Evolutionary conservation across 2,329 filamentous ascomycete genomes (phyloP).

Genomic region (Claviceps sp.): DNA sequence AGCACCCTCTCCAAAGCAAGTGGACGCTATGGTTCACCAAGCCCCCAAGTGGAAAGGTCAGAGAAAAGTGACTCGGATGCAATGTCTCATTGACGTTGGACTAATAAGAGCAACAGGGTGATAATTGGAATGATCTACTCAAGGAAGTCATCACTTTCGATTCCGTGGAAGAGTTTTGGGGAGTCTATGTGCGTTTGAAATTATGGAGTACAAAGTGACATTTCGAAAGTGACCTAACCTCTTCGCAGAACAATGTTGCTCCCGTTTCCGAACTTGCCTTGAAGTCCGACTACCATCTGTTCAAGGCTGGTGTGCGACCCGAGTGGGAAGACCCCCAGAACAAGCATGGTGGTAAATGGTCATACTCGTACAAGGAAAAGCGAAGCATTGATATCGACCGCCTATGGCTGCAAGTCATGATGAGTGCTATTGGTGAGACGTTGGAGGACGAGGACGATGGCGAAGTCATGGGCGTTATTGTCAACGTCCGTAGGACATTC

Average conservation of each 20-base stretch:
- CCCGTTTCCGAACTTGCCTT: conserved; percentile 88
- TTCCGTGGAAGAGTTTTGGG: conserved; percentile 99
- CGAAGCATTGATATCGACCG: conserved; percentile 82
- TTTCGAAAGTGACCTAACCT: conserved; percentile 6
- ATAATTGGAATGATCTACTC: conserved; percentile 96
- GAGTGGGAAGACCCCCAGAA: conserved; percentile 99
- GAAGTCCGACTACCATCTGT: conserved; percentile 98
- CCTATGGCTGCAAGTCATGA: conserved; percentile 93
- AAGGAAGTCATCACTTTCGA: conserved; percentile 99
- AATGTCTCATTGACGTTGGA: neutral
- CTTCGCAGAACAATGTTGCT: conserved; percentile 84
- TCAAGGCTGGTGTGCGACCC: conserved; percentile 92
- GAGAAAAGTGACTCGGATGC: neutral
- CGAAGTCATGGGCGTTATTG: conserved; percentile 97
- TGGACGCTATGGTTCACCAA: conserved; percentile 99
- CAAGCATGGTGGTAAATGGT: conserved; percentile 99
- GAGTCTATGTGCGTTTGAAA: conserved; percentile 70
- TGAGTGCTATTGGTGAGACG: conserved; percentile 92
- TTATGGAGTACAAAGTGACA: conserved; percentile 2
- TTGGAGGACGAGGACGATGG: conserved; percentile 89
- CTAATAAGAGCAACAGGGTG: conserved; percentile 45
- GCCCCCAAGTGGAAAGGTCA: conserved; percentile 86
- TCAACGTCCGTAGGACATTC: conserved; percentile 97
- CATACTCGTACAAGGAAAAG: conserved; percentile 96
- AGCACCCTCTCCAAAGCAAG: conserved; percentile 92